These are phyloP conservation scores for Aspergillus saccharolyticus DNA, from an alignment of 495 filamentous ascomycete species.

Conservation along the genomic window DNA sequence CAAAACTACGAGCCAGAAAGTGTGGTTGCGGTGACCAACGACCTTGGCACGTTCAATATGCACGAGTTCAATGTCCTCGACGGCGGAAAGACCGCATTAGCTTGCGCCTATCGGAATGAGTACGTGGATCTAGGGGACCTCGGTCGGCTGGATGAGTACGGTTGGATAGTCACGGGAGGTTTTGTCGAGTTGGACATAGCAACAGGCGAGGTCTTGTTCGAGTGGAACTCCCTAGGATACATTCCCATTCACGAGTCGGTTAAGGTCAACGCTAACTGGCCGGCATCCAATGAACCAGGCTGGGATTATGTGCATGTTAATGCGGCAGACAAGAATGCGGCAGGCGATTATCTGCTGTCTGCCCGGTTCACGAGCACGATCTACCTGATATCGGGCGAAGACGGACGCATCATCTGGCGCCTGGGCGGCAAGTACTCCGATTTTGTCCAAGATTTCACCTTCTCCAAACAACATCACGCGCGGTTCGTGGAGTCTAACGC, in stretches of 20 bases:
- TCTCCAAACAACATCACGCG: slow-evolving; percentile 59
- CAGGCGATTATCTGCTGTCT: slow-evolving; percentile 55
- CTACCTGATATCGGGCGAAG: slow-evolving; percentile 52
- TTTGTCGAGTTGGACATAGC: slow-evolving; percentile 45
- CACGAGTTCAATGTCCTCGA: slow-evolving; percentile 47
- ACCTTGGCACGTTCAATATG: slow-evolving; percentile 41
- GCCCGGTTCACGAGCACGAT: slow-evolving; percentile 52
- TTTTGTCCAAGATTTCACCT: slow-evolving; percentile 45
- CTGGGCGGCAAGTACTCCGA: slow-evolving; percentile 45
- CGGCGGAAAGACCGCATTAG: slow-evolving; percentile 38
- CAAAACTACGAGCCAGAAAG: slow-evolving; percentile 32
- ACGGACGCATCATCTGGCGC: slow-evolving; percentile 55
- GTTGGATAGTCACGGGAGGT: slow-evolving; percentile 36
- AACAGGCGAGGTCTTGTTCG: slow-evolving; percentile 40
- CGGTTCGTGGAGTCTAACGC: slow-evolving; percentile 48
- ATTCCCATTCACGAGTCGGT: slow-evolving; percentile 38
- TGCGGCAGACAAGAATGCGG: slow-evolving; percentile 38
- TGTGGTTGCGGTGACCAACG: slow-evolving; percentile 34
- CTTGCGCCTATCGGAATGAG: slow-evolving; percentile 45
- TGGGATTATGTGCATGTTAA: slow-evolving; percentile 43
- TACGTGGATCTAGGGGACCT: slow-evolving; percentile 38
- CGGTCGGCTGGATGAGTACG: slow-evolving; percentile 36
- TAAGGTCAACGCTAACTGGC: slow-evolving; percentile 14
- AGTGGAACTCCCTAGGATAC: slow-evolving; percentile 45
- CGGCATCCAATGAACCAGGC: slow-evolving; percentile 22